These are phyloP conservation scores for Polytolypa hystricis DNA, from an alignment of 2,329 filamentous ascomycete genomes.

Conservation along the genomic window DNA sequence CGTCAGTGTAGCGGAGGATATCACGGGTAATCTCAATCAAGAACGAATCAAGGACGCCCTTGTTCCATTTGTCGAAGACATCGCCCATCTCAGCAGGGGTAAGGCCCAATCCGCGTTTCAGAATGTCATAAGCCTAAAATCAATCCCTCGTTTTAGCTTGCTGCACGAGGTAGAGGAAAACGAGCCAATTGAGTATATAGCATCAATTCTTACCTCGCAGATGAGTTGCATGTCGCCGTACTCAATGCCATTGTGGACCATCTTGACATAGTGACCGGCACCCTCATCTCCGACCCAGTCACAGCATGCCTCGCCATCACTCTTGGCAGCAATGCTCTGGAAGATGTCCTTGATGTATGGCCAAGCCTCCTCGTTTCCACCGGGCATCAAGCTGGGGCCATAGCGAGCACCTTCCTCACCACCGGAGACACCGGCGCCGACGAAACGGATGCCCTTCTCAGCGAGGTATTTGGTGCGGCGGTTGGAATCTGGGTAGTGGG, in stretches of 20 bases:
- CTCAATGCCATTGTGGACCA: slow-evolving; percentile 99
- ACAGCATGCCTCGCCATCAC: slow-evolving; percentile 92
- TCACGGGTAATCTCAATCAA: slow-evolving; percentile 98
- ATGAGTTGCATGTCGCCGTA: slow-evolving; percentile 99
- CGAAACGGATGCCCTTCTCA: slow-evolving; percentile 83
- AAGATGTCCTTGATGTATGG: slow-evolving; percentile 98
- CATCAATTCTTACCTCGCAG: slow-evolving; percentile 61
- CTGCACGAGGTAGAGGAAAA: neutral
- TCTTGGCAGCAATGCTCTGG: slow-evolving; percentile 96
- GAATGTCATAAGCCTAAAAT: slow-evolving; percentile 88
- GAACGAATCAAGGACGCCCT: slow-evolving; percentile 96
- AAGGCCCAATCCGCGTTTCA: slow-evolving; percentile 94
- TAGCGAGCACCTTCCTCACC: slow-evolving; percentile 98
- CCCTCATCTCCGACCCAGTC: slow-evolving; percentile 99
- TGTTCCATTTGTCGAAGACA: slow-evolving; percentile 93
- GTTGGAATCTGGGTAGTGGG: slow-evolving; percentile 98
- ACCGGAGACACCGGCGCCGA: slow-evolving; percentile 94
- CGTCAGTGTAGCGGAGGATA: slow-evolving; percentile 97
- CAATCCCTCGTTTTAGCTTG: slow-evolving; percentile 10
- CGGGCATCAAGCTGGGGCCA: slow-evolving; percentile 95
- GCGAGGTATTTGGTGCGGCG: slow-evolving; percentile 83
- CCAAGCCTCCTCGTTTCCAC: slow-evolving; percentile 97
- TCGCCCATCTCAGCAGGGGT: slow-evolving; percentile 91
- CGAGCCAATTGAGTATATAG: neutral
- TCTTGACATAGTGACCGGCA: slow-evolving; percentile 99